Base-by-base conservation (phyloP, 2,329 filamentous ascomycete genomes). In the Shiraia bambusicola region DNA sequence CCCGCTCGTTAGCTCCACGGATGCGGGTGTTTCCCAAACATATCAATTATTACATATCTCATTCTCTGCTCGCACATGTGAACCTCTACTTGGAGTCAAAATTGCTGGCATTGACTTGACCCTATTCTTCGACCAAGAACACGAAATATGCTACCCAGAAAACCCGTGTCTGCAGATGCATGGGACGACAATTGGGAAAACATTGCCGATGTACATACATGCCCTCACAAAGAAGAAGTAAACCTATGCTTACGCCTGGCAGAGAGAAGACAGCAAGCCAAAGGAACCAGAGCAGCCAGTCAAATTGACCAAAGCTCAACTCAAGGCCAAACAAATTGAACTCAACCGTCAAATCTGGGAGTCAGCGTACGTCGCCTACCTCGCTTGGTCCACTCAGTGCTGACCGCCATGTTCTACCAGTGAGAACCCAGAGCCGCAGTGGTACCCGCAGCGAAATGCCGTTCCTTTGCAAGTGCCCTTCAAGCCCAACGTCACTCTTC, bases 101-200 rank as follows among this genome's bases (percentile, higher is more conserved):
- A 8, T 22, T 22, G 19, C 19, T 22, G 19, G 19, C 19, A 22
- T 22, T 22, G 3, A 35, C 24, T 27, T 12, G 8, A 13, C n/a
- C 13, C 17, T 12, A 9, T 4, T 6, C 14, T 27, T 16, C 16
- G 26, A 13, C 16, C 8, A 33, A 45, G 52, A 56, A 73, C 70
- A 65, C 76, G 63, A 14, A 42, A 16, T 10, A 63, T 64, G 60
- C 43, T 59, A 14, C 44, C 59, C 11, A 71, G 72, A 66, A 72
- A 75, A 56, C 51, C 55, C 34, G 69, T 68, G 15, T 68, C 85
- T 14, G 61, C 60, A 7, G 63, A 64, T 66, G 91, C 89, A 14
- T 96, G 92, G 92, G 89, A 92, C 51, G 84, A 95, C 58, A 88
- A 95, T 61, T 97, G 91, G 90, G 88, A 92, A 66, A 72, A 75